phyloP scores from a whole-genome alignment of 352 stramenopile species.

The Pilasporangium apinafurcum region DNA sequence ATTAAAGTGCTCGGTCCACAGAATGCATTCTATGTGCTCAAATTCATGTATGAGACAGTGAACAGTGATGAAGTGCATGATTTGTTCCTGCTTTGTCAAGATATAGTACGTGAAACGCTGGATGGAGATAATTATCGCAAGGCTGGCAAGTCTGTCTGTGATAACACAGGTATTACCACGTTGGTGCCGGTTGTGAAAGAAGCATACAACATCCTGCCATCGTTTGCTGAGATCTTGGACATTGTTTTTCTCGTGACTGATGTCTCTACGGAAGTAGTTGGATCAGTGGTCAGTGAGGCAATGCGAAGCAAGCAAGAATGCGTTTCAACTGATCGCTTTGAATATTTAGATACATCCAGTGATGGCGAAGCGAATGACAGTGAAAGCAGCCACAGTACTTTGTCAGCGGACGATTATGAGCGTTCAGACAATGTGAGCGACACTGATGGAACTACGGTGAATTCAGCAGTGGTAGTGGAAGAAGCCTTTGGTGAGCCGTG shows the following conservation, averaged over 20 bases:
- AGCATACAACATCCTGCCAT: constrained; percentile 50
- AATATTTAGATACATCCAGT: constrained; percentile 20
- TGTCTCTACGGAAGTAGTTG: constrained; percentile 51
- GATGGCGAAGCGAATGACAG: neutral
- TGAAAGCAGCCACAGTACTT: constrained; percentile 7
- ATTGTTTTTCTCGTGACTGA: constrained; percentile 44
- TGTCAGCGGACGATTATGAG: constrained; percentile 13
- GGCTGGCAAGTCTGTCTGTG: constrained; percentile 27
- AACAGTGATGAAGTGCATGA: constrained; percentile 74
- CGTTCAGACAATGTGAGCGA: neutral
- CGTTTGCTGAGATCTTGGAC: constrained; percentile 58
- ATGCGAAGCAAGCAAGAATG: constrained; percentile 3
- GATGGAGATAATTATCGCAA: constrained; percentile 59
- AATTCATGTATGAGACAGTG: constrained; percentile 62
- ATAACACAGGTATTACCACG: constrained; percentile 33
- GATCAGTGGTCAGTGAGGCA: constrained; percentile 8
- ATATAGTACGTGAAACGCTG: constrained; percentile 52
- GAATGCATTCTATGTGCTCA: constrained; percentile 68
- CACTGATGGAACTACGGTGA: constrained; percentile 2
- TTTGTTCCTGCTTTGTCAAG: constrained; percentile 54
- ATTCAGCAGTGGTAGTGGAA: constrained; percentile 3
- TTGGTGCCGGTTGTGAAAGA: constrained; percentile 37
- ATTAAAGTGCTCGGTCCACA: constrained; percentile 57
- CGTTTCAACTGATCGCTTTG: constrained; percentile 14
- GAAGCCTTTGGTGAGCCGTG: neutral